Evolutionary conservation across 768 basidiomycete genomes (phyloP).

Genomic region (Boletus sp.): DNA sequence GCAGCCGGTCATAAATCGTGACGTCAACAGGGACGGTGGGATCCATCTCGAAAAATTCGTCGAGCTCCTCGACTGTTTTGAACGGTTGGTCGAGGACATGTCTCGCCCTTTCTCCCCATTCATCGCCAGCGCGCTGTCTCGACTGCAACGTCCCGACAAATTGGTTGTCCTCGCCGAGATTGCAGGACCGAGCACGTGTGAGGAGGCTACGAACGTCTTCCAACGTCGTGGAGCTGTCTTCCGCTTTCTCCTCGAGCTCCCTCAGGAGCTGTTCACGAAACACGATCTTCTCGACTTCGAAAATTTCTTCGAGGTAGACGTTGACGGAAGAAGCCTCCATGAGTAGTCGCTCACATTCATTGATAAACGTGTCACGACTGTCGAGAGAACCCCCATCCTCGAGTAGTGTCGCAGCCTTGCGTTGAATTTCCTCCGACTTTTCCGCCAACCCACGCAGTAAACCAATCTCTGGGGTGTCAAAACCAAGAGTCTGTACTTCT

Average conservation of each 20-base stretch:
- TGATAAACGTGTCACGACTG: slow-evolving; percentile 55
- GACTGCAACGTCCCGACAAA: slow-evolving; percentile 61
- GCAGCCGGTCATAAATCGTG: slow-evolving; percentile 61
- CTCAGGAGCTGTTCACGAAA: slow-evolving; percentile 72
- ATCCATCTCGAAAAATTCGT: slow-evolving; percentile 66
- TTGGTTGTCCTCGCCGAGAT: slow-evolving; percentile 60
- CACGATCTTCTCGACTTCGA: slow-evolving; percentile 75
- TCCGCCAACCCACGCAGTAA: slow-evolving; percentile 51
- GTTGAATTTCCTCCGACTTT: slow-evolving; percentile 62
- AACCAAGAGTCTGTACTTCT: slow-evolving; percentile 77
- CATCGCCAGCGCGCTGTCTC: slow-evolving; percentile 63
- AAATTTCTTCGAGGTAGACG: slow-evolving; percentile 77
- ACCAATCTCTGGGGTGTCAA: slow-evolving; percentile 76
- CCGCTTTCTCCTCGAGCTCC: slow-evolving; percentile 71
- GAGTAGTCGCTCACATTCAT: slow-evolving; percentile 69
- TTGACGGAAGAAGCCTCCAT: slow-evolving; percentile 72
- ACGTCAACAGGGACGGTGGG: slow-evolving; percentile 67
- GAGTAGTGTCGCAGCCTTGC: slow-evolving; percentile 53
- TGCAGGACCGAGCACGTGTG: slow-evolving; percentile 65
- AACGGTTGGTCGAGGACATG: slow-evolving; percentile 61
- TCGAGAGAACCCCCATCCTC: slow-evolving; percentile 37
- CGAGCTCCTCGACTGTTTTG: slow-evolving; percentile 75
- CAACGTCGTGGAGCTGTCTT: slow-evolving; percentile 62
- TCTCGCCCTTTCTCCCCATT: slow-evolving; percentile 75
- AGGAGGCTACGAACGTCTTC: slow-evolving; percentile 76